phyloP scores from a whole-genome alignment of 106 monocot genomes.

The Gastrodia elata region DNA sequence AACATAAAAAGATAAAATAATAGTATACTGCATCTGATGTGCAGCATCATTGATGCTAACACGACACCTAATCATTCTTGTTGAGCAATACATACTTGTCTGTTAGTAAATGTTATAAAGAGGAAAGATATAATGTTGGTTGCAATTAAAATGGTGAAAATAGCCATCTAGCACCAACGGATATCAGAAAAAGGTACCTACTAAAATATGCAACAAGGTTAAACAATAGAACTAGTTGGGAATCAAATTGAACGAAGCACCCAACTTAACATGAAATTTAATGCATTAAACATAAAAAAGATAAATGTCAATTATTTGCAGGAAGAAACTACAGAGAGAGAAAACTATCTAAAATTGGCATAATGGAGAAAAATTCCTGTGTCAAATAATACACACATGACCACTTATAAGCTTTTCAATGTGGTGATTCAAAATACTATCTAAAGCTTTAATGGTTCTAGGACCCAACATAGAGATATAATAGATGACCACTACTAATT shows the following conservation, averaged over 20 bases:
- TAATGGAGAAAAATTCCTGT: background rate
- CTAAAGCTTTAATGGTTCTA: background rate
- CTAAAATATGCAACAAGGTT: background rate
- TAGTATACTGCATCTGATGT: too few species aligned
- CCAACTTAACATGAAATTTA: background rate
- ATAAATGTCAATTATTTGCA: background rate
- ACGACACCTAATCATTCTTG: background rate
- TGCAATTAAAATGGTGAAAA: background rate
- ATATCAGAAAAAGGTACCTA: background rate
- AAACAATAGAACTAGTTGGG: background rate
- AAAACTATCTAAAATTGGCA: background rate
- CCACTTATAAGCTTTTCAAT: too few species aligned
- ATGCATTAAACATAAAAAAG: background rate
- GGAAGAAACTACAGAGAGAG: background rate
- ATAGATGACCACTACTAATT: background rate
- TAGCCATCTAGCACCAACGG: background rate
- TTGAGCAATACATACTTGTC: background rate
- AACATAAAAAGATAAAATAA: too few species aligned
- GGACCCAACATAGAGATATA: background rate
- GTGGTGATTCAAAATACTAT: background rate
- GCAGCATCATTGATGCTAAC: background rate
- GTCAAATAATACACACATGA: background rate
- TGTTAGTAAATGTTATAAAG: background rate
- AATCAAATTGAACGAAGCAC: background rate
- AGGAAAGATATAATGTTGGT: background rate